Conservation (phyloP, 2,329 filamentous ascomycete species). For the Fusarium decemcellulare region DNA sequence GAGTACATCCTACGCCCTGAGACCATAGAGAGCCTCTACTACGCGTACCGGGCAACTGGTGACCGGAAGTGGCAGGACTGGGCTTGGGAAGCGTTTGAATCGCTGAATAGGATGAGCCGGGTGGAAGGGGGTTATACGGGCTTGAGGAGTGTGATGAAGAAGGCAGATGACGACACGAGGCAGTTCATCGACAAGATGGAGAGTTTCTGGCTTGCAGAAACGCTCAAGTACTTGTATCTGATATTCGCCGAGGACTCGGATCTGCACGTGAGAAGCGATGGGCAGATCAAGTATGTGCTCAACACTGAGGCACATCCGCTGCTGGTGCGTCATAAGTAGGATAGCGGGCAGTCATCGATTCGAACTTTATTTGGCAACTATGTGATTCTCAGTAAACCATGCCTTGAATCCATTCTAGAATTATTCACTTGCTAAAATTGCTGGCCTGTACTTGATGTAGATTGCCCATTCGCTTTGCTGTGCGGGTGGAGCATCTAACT, state of each 20-base stretch:
- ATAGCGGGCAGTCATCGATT: too few relatives aligned
- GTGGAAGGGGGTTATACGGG: conserved; percentile 26
- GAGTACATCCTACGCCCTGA: conserved; percentile 39
- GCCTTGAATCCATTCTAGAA: too few relatives aligned
- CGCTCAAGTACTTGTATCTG: conserved; percentile 40
- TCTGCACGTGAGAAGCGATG: conserved; percentile 31
- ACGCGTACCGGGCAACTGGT: conserved; percentile 36
- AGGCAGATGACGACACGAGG: not conserved
- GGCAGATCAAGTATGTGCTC: conserved; percentile 34
- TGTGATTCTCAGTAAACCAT: too few relatives aligned
- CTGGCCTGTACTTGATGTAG: too few relatives aligned
- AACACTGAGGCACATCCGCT: conserved; percentile 40
- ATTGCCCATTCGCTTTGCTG: too few relatives aligned
- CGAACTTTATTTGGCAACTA: too few relatives aligned
- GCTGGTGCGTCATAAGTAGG: too few relatives aligned
- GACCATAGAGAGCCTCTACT: conserved; percentile 37
- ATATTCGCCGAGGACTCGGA: conserved; percentile 37
- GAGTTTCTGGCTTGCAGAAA: conserved; percentile 41
- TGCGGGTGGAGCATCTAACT: too few relatives aligned
- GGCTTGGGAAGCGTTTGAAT: conserved; percentile 37
- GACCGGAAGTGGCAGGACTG: conserved; percentile 29
- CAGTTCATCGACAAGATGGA: conserved; percentile 39
- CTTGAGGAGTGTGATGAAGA: conserved; percentile 25
- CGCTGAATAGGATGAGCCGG: conserved; percentile 13
- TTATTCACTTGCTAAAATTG: too few relatives aligned